Conservation (phyloP, 208 protist species). For the Naegleria fowleri region DNA sequence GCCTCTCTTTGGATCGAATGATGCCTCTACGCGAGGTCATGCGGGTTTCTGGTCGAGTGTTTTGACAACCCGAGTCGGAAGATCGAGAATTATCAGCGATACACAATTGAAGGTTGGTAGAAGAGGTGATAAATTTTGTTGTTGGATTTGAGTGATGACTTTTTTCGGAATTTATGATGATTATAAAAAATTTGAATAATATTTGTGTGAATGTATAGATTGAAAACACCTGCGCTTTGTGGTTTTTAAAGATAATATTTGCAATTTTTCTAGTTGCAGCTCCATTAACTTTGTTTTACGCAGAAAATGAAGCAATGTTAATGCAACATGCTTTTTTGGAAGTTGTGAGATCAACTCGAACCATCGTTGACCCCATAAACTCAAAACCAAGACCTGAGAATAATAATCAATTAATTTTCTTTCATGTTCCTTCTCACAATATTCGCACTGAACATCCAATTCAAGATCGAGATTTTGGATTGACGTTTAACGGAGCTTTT, state of each 20-base stretch:
- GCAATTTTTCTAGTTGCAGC: neutral
- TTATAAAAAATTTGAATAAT: no score
- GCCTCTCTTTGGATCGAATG: neutral
- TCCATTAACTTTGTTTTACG: neutral
- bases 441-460: neutral
- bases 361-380: neutral
- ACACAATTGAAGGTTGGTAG: neutral
- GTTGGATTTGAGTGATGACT: no score
- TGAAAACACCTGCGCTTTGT: neutral
- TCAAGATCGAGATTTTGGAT: constrained; percentile 15
- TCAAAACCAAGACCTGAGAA: neutral
- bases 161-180: no score
- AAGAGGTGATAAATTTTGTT: neutral
- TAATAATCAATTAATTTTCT: neutral
- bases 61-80: neutral
- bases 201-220: neutral
- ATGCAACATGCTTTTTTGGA: neutral
- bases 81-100: neutral
- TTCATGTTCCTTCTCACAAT: neutral
- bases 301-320: neutral
- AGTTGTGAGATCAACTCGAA: neutral
- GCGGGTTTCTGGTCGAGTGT: neutral
- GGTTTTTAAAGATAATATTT: neutral
- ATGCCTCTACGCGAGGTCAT: neutral
- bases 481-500: neutral